Base-by-base conservation (phyloP, 2,329 filamentous ascomycete genomes). In the Capronia americana region DNA sequence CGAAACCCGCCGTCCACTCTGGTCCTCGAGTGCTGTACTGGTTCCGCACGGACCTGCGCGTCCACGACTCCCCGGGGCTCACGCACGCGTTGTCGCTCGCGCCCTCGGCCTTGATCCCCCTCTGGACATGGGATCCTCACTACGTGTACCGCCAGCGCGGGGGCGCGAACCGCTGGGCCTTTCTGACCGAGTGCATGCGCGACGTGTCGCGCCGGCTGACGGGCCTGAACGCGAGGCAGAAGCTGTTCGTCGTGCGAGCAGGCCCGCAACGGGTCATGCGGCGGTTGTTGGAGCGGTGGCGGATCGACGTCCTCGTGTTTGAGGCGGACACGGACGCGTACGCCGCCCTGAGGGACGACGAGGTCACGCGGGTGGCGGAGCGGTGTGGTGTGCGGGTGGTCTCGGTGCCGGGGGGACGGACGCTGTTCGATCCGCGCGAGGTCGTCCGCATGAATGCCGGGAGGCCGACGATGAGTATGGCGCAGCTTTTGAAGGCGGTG, bases 91-190 rank as follows among this genome's bases (percentile, higher is more conserved):
- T 93, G 7, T 88, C 90, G 65, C 81, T 93, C 6, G 82, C 90
- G 0, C 89, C 90, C 1, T 84, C 85, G 60, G 86, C 85, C 23
- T 80, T 93, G 28, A 93, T 89, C 81, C 90, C 90, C 0, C 85
- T 93, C 54, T 93, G 91, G 83, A 92, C 88, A 1, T 93, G 90
- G 89, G 90, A 92, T 75, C 90, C 90, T 64, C 89, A 93, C 75
- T 93, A 93, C 74, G 89, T 93, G 28, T 92, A 92, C 75, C 84
- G 84, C 34, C 87, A 88, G 0, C 84, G 90, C 64, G 90, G 89
- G 4, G 89, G 89, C 0, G 80, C 87, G 8, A 93, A 93, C 73
- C 82, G 91, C 71, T 93, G 90, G 88, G 88, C 91, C 72, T 93
- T 89, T 73, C 77, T 92, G 80, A 87, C 70, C 53, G 90, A 93